Base-by-base conservation (phyloP, 768 basidiomycete genomes). In the Pulveroboletus sp. region DNA sequence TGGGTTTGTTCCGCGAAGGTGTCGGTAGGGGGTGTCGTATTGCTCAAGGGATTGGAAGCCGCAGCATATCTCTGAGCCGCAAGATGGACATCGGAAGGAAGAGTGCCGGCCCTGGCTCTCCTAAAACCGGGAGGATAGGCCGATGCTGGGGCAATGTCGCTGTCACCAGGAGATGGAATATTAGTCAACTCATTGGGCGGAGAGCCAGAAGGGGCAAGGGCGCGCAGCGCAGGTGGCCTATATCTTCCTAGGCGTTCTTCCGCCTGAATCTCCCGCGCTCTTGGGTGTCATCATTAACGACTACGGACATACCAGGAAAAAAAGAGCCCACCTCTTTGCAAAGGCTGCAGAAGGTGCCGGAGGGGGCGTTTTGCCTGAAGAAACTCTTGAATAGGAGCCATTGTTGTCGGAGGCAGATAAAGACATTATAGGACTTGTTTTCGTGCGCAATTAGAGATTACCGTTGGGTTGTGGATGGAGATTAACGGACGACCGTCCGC, bases 81-180 rank as follows among this genome's bases (percentile, higher is more conserved):
- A 59, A 92, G 83, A 64, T 88, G 86, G 46, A 95, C 86, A 68
- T 94, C 94, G 59, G 93, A 95, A 72, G 94, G 94, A 64, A 97
- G 81, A 76, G 94, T 97, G 50, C 93, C 95, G 58, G 94, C 95
- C 83, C 93, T 84, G 64, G 93, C 91, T 76, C 93, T 84, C 73
- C 91, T 83, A 69, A 93, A 95, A 54, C 90, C 89, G 48, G 87
- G 77, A 53, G 89, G 87, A 68, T 82, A 89, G 72, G 82, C 87
- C 67, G 84, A 82, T 56, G 84, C 77, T 60, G 88, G 81, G 64
- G 84, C 62, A 53, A 75, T 67, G 56, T 76, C 68, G 60, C 72
- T 72, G 70, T 87, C 84, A 61, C 73, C 76, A 47, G 79, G 74
- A 41, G 81, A 78, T 59, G 77, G 72, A 64, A 76, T 69, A 62